Conservation (phyloP, 2,329 filamentous ascomycete genomes). For the Claviceps pazoutovae region DNA sequence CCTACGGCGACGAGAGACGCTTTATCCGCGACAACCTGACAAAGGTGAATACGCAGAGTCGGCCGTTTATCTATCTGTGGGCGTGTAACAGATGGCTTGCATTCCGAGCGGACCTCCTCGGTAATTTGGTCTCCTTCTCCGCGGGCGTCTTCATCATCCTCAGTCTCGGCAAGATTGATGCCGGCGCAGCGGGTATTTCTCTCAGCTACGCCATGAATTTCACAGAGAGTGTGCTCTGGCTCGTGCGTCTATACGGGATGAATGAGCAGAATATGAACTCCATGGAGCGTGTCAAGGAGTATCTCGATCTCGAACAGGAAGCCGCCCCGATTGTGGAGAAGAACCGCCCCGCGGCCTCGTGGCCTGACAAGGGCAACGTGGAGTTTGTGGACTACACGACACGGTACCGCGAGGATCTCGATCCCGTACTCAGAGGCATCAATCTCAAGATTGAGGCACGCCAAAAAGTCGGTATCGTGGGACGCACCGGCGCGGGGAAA, state of each 20-base stretch:
- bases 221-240: slow-evolving; percentile 92
- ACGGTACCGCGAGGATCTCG: slow-evolving; percentile 74
- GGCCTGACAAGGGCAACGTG: slow-evolving; percentile 75
- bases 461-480: slow-evolving; percentile 93
- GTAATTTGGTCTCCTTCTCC: slow-evolving; percentile 85
- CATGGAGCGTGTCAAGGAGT: slow-evolving; percentile 93
- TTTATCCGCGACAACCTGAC: slow-evolving; percentile 85
- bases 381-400: slow-evolving; percentile 85
- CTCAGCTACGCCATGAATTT: slow-evolving; percentile 94
- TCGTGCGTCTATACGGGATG: slow-evolving; percentile 81
- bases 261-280: slow-evolving; percentile 99
- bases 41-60: slow-evolving; percentile 79
- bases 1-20: slow-evolving; percentile 84
- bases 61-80: slow-evolving; percentile 95
- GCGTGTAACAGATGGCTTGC: slow-evolving; percentile 93
- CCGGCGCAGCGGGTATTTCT: slow-evolving; percentile 84
- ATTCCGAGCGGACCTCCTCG: slow-evolving; percentile 79
- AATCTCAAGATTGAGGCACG: slow-evolving; percentile 73
- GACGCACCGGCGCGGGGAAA: slow-evolving; percentile 90
- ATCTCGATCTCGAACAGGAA: slow-evolving; percentile 91
- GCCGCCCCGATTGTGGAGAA: slow-evolving; percentile 65
- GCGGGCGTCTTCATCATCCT: slow-evolving; percentile 82
- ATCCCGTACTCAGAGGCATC: slow-evolving; percentile 70
- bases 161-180: slow-evolving; percentile 70
- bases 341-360: slow-evolving; percentile 61